Base-by-base conservation (phyloP, 192 early-diverging fungal genomes). In the Linnemannia exigua region DNA sequence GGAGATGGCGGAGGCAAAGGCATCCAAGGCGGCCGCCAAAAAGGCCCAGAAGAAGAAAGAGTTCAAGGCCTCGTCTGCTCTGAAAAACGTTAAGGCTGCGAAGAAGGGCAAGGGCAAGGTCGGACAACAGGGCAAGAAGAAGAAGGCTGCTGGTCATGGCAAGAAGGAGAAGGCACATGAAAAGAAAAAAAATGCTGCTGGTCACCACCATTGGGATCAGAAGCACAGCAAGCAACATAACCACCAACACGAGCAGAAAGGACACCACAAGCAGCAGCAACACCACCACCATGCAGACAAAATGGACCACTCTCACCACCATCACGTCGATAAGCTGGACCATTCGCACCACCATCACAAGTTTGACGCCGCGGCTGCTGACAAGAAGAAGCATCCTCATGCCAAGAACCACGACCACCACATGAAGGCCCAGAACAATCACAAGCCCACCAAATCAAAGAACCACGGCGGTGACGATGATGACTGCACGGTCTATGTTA, bases 401-500 rank as follows among this genome's bases (percentile, higher is more conserved):
- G 28, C 44, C 35, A 70, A 70, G 37, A 52, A 70, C 48, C 47
- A 67, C 14, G 2, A 54, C 67, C 14, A 77, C 28, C 20, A 46
- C 38, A 17, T n/a, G 16, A n/a, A 76, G 38, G n/a, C 22, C 14
- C 41, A 67, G 2, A 35, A 38, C 66, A 52, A 74, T 9, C 5
- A 51, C 46, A 66, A 79, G 79, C 31, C 28, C 19, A 67, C 54
- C 0, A 80, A 52, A 66, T 46, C 46, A 28, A 70, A 77, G 67
- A 25, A 75, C 37, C 22, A 68, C 25, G n/a, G n/a, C n/a, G n/a
- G n/a, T n/a, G 12, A 76, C 15, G 36, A 61, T 20, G 28, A 77
- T 22, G 41, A 72, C 77, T 67, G 77, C 20, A n/a, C 58, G 11
- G 70, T 72, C 5, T 79, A 79, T 36, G 68, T 36, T 22, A 79